Conservation (phyloP, 2,329 filamentous ascomycete species). For the Ophidiomyces ophidiicola region DNA sequence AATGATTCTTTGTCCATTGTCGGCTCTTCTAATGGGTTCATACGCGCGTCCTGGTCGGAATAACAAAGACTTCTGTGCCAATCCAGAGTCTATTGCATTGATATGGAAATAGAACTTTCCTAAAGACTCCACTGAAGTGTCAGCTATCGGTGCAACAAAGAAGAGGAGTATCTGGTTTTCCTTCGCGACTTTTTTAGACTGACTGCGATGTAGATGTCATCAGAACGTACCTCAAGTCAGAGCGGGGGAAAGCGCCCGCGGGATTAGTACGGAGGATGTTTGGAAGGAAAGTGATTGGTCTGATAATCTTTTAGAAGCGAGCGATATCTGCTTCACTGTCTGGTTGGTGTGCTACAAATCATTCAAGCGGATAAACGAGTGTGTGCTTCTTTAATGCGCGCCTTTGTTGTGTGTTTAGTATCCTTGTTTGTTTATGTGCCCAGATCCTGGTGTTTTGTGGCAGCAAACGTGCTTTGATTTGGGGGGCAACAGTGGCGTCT, state of each 20-base stretch:
- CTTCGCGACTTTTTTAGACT: too few species aligned
- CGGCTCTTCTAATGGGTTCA: conserved; percentile 9
- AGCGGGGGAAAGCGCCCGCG: conserved; percentile 2
- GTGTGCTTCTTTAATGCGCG: too few species aligned
- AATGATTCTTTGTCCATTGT: conserved; percentile 20
- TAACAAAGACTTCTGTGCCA: neutral
- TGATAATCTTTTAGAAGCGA: too few species aligned
- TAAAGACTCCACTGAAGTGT: neutral
- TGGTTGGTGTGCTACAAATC: too few species aligned
- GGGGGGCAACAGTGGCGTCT: neutral
- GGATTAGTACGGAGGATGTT: too few species aligned
- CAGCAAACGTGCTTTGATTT: neutral
- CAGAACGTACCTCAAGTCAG: neutral
- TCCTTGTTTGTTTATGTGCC: conserved; percentile 1
- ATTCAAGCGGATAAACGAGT: too few species aligned
- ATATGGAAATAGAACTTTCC: neutral
- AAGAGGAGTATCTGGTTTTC: neutral
- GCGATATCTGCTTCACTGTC: too few species aligned
- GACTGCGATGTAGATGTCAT: too few species aligned
- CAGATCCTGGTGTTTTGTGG: neutral
- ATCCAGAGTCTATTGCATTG: too few species aligned
- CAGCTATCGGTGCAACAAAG: neutral
- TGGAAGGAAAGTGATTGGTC: too few species aligned
- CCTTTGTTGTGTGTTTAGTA: neutral
- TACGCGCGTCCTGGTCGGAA: conserved; percentile 20